Conservation (phyloP, 2,329 filamentous ascomycete species). For the Venturiaceae sp. region DNA sequence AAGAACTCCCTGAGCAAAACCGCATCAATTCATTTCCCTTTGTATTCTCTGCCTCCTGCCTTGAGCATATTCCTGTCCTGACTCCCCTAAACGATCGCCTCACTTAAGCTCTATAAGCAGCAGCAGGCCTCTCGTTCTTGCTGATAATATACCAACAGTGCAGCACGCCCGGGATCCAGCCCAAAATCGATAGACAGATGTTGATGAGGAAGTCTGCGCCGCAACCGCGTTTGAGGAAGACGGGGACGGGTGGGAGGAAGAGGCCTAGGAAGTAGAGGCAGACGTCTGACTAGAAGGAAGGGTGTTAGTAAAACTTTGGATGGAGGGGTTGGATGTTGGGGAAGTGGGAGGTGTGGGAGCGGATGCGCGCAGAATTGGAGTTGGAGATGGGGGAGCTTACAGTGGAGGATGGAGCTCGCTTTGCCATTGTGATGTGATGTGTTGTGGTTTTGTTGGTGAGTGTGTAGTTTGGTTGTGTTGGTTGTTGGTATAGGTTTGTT, state of each 20-base stretch:
- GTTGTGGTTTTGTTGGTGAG: neutral
- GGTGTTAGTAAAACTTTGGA: neutral
- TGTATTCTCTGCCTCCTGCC: too few species aligned
- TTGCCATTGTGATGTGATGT: neutral
- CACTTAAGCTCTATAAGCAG: neutral
- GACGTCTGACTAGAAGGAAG: slow-evolving; percentile 14
- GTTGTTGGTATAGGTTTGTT: too few species aligned
- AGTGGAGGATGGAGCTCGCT: slow-evolving; percentile 6
- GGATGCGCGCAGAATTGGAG: neutral
- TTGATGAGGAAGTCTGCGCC: slow-evolving; percentile 31
- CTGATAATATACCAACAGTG: slow-evolving; percentile 10
- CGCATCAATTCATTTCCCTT: too few species aligned
- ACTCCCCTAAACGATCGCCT: neutral
- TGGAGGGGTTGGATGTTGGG: neutral
- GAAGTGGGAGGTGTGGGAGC: neutral
- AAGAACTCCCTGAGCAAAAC: too few species aligned
- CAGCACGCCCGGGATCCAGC: slow-evolving; percentile 22
- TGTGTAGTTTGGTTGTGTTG: neutral
- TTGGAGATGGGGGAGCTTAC: neutral
- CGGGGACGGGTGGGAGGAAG: slow-evolving; percentile 28
- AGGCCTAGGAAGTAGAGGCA: slow-evolving; percentile 22
- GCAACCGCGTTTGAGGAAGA: slow-evolving; percentile 29
- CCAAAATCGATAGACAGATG: slow-evolving; percentile 25
- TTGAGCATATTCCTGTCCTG: neutral
- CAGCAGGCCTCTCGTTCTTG: slow-evolving; percentile 2